phyloP scores from a whole-genome alignment of 2,329 filamentous ascomycete species.

The Exophiala mesophila region DNA sequence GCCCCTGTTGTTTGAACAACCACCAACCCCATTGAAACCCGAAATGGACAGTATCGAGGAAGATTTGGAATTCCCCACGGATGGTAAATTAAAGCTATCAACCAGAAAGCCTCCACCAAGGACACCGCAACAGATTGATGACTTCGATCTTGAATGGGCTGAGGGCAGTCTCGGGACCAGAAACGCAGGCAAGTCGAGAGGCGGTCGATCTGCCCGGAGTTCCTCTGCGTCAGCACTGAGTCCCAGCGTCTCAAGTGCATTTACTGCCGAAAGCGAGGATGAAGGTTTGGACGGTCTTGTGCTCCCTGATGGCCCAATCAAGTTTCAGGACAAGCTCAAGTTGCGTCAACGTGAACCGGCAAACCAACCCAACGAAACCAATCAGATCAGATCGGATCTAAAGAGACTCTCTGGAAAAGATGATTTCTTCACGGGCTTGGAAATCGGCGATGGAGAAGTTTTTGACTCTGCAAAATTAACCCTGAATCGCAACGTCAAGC shows the following conservation, averaged over 20 bases:
- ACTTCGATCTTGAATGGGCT: conserved; percentile 79
- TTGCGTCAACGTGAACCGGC: conserved; percentile 56
- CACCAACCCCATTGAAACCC: conserved; percentile 32
- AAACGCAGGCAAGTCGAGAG: conserved; percentile 78
- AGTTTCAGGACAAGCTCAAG: conserved; percentile 74
- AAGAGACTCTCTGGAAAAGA: conserved; percentile 46
- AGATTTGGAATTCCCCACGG: conserved; percentile 66
- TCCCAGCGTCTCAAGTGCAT: conserved; percentile 84
- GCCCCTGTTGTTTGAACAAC: conserved; percentile 38
- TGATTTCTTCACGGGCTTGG: conserved; percentile 80
- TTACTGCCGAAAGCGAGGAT: conserved; percentile 88
- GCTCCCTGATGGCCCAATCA: conserved; percentile 74
- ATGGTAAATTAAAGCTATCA: conserved; percentile 59
- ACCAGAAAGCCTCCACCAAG: conserved; percentile 57
- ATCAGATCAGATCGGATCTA: conserved; percentile 31
- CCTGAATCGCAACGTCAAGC: conserved; percentile 84
- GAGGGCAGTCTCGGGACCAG: conserved; percentile 89
- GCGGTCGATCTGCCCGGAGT: conserved; percentile 73
- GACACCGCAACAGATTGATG: conserved; percentile 62
- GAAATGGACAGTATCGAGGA: conserved; percentile 65
- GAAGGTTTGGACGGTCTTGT: conserved; percentile 87
- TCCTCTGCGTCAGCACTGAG: conserved; percentile 86
- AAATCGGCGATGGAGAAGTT: conserved; percentile 76
- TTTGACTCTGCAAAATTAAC: conserved; percentile 77
- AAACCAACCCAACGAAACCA: conserved; percentile 34